Evolutionary conservation across 192 early-diverging fungal species (phyloP), one percentile per base, ranked within the genome.

Genomic region (Coemansia sp.): DNA sequence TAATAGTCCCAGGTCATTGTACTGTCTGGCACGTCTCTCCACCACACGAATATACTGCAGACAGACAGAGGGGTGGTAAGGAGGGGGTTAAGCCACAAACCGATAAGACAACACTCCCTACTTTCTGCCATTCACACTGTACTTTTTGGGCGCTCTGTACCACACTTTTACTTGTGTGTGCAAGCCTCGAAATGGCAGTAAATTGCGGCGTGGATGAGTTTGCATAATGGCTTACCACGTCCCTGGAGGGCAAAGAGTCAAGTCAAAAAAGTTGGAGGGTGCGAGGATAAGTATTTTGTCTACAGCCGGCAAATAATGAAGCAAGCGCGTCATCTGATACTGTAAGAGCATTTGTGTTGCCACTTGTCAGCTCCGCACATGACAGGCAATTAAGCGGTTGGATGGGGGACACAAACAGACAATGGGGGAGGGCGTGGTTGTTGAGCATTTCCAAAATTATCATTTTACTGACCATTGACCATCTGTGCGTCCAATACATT

Each of bases 151-250:
- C 27, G 15, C 29, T 5, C 17, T 31, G 29, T 53, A 53, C 49
- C 49, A 53, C 49, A 53, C 25, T 31, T n/a, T 53, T 53, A 53
- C 27, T 53, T 29, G 49, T 31, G 49, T 31, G 49, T 53, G 49
- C 15, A 29, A 53, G 49, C 49, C 49, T 31, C 49, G 27, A n/a
- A 53, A 53, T 31, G 27, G 29, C 49, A 53, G 49, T 31, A 53
- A 53, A 27, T 6, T 15, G 27, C 49, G 49, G 27, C 49, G 49
- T 31, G 15, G 25, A 17, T 14, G 24, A 53, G 49, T 27, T 3
- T 27, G 29, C 27, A 53, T 53, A 53, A 53, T 53, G 49, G 49
- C 49, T 53, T 53, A 53, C 49, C 49, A 53, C 49, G 14, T 31
- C 49, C 49, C 49, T 53, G 49, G 49, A 17, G 49, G 27, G 49